phyloP scores from a whole-genome alignment of 2,329 filamentous ascomycete genomes.

The Neonectria magnoliae region DNA sequence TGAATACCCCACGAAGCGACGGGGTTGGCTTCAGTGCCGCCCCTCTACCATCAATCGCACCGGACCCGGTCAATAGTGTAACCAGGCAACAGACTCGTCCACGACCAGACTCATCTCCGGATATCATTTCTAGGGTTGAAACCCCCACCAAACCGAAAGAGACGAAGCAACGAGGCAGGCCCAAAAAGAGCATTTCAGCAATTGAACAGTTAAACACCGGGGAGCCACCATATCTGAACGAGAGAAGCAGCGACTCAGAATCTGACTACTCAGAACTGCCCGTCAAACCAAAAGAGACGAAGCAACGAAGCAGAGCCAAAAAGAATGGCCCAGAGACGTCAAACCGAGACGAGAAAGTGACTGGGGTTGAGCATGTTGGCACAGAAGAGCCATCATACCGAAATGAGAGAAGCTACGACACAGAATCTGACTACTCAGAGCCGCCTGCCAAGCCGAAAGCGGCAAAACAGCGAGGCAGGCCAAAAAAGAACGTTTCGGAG shows the following conservation, averaged over 20 bases:
- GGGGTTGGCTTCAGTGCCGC: slow-evolving; percentile 30
- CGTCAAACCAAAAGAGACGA: slow-evolving; percentile 16
- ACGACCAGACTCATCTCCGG: slow-evolving; percentile 38
- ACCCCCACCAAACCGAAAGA: slow-evolving; percentile 23
- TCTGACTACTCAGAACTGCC: not conserved
- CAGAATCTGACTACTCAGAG: slow-evolving; percentile 31
- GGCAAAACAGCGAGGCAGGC: slow-evolving; percentile 8
- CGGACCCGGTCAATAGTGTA: slow-evolving; percentile 11
- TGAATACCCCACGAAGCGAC: slow-evolving; percentile 49
- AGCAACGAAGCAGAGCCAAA: slow-evolving; percentile 16
- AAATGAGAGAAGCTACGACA: slow-evolving; percentile 7
- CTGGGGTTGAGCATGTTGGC: slow-evolving; percentile 1
- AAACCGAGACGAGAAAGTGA: slow-evolving; percentile 5
- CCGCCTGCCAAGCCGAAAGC: not conserved
- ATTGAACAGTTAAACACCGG: too few species aligned
- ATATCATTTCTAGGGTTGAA: slow-evolving; percentile 34
- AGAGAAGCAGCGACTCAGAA: too few species aligned
- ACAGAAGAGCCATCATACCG: slow-evolving; percentile 8
- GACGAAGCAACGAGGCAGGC: slow-evolving; percentile 18
- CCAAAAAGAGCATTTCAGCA: slow-evolving; percentile 1
- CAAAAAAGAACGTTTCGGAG: slow-evolving; percentile 4
- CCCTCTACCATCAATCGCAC: slow-evolving; percentile 28
- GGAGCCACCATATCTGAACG: too few species aligned
- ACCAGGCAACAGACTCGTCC: slow-evolving; percentile 8
- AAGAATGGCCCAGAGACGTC: not conserved